Percentiles rank a stretch among this genome's conserved stretches.
Evolutionary conservation across 1,139 yeast genomes (phyloP).

Genomic region (Suhomyces panamericanus): DNA sequence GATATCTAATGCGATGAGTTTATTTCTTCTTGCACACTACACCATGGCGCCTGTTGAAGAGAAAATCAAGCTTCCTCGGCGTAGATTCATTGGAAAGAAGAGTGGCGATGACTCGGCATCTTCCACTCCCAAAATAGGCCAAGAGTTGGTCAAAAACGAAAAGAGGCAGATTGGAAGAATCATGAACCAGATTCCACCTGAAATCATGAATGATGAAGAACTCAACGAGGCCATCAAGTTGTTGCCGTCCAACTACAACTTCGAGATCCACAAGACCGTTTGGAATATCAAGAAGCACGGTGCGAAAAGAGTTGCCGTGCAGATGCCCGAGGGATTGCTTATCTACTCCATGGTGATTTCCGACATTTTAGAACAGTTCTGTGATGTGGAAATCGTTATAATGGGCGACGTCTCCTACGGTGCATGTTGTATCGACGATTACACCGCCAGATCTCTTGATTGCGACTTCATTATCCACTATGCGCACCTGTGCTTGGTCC

Average conservation of each 20-base stretch:
- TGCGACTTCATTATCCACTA: slow-evolving; percentile 96
- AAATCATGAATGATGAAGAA: slow-evolving; percentile 74
- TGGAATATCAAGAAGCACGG: slow-evolving; percentile 80
- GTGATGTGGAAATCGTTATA: slow-evolving; percentile 81
- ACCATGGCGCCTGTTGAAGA: slow-evolving; percentile 8
- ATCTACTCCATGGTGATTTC: slow-evolving; percentile 84
- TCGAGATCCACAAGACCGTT: slow-evolving; percentile 92
- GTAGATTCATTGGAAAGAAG: slow-evolving; percentile 40
- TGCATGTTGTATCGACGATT: slow-evolving; percentile 98
- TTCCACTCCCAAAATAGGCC: slow-evolving; percentile 10
- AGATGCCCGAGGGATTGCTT: slow-evolving; percentile 95
- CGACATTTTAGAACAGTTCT: slow-evolving; percentile 90
- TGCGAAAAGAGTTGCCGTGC: slow-evolving; percentile 82
- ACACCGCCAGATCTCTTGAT: slow-evolving; percentile 85
- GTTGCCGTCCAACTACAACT: slow-evolving; percentile 88
- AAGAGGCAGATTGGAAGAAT: slow-evolving; percentile 53
- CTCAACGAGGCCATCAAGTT: slow-evolving; percentile 77
- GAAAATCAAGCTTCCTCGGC: slow-evolving; percentile 18
- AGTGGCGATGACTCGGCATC: slow-evolving; percentile 7
- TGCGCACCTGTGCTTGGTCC: slow-evolving; percentile 96
- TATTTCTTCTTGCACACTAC: neutral
- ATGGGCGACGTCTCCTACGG: slow-evolving; percentile 99
- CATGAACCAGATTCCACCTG: slow-evolving; percentile 87
- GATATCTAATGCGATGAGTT: slow-evolving; percentile 1
- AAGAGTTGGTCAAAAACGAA: slow-evolving; percentile 25